Evolutionary conservation across 306 rosid species (phyloP).

Genomic region (cucumber (Cucumis sativus)): Cucumber_9930_V3 NC_026656.2:15093001-15093500

Average conservation of each 20-base stretch:
- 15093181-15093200: not conserved
- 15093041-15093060: too few species aligned
- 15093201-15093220: not conserved
- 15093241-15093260: not conserved
- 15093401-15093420: not conserved
- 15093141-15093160: too few species aligned
- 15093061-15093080: too few species aligned
- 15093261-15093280: constrained; percentile 12
- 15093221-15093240: not conserved
- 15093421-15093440: not conserved
- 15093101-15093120: too few species aligned
- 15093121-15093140: not conserved
- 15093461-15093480: too few species aligned
- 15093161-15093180: too few species aligned
- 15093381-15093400: not conserved
- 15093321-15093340: constrained; percentile 12
- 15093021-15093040: too few species aligned
- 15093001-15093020: too few species aligned
- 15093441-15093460: too few species aligned
- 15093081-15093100: not conserved
- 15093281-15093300: not conserved
- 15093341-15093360: constrained; percentile 33
- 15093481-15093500: too few species aligned
- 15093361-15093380: constrained; percentile 23
- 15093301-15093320: constrained; percentile 41